phyloP scores from a whole-genome alignment of 2,329 filamentous ascomycete species.

The Cadophora malorum region DNA sequence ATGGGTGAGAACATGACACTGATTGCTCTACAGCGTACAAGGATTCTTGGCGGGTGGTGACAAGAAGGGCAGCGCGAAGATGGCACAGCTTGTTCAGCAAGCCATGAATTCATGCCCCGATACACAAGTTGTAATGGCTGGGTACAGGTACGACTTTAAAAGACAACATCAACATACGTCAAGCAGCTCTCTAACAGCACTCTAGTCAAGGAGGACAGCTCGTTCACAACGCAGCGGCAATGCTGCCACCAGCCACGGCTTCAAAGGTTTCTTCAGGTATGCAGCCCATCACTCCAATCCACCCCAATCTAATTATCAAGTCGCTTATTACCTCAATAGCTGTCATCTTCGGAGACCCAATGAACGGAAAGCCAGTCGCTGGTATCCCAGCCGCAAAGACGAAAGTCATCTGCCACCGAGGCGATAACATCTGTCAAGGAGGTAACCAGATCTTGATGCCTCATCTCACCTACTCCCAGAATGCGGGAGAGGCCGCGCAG shows the following conservation, averaged over 20 bases:
- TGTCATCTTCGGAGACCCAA: conserved; percentile 42
- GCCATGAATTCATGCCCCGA: conserved; percentile 33
- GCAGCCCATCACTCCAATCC: background rate
- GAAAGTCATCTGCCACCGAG: conserved; percentile 38
- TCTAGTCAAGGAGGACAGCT: conserved; percentile 35
- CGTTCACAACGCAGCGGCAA: conserved; percentile 35
- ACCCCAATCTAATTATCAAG: no score
- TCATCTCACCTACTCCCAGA: conserved; percentile 32
- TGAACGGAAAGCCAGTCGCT: conserved; percentile 35
- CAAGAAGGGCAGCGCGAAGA: conserved; percentile 50
- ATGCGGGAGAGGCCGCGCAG: conserved; percentile 23
- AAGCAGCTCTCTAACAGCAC: background rate
- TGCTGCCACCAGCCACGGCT: conserved; percentile 23
- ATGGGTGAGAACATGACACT: background rate
- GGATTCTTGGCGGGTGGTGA: conserved; percentile 56
- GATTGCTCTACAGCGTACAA: background rate
- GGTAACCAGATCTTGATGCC: conserved; percentile 26
- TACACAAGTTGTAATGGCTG: conserved; percentile 35
- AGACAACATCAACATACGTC: background rate
- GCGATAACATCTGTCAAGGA: conserved; percentile 38
- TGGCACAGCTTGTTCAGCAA: conserved; percentile 39
- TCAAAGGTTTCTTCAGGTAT: conserved; percentile 36
- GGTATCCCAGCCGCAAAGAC: conserved; percentile 33
- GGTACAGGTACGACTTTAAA: conserved; percentile 30
- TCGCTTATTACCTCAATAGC: conserved; percentile 24